A percentile compares a stretch with the other conserved stretches of the same genome.
Conservation (phyloP, 2,329 filamentous ascomycete genomes). For the Chaetomium sp. region DNA sequence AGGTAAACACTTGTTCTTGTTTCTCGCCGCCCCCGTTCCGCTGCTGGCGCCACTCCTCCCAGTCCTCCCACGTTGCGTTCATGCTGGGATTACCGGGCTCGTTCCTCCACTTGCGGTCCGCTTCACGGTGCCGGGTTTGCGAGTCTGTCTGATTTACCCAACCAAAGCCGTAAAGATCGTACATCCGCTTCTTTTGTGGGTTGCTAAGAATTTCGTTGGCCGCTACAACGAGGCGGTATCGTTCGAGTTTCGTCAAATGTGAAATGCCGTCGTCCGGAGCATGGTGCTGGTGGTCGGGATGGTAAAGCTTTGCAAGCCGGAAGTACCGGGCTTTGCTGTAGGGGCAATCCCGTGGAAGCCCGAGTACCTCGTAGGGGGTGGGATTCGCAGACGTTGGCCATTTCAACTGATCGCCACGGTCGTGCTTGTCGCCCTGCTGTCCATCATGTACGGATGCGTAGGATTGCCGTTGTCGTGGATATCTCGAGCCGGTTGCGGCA, state of each 20-base stretch:
- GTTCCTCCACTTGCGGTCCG: constrained; percentile 54
- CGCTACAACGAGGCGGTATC: constrained; percentile 84
- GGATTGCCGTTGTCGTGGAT: constrained; percentile 9
- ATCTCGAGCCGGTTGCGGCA: background rate
- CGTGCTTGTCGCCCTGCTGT: background rate
- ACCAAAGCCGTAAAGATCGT: constrained; percentile 79
- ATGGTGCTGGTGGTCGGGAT: constrained; percentile 70
- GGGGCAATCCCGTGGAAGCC: constrained; percentile 55
- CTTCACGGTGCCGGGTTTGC: constrained; percentile 43
- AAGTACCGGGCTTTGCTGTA: constrained; percentile 88
- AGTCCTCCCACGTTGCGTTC: constrained; percentile 98
- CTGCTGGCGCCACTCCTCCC: constrained; percentile 76
- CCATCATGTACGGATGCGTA: constrained; percentile 33
- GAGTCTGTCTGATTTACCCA: constrained; percentile 69
- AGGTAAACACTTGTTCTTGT: constrained; percentile 66
- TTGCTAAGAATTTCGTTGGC: constrained; percentile 89
- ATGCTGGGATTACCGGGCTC: constrained; percentile 52
- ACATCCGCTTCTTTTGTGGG: constrained; percentile 73
- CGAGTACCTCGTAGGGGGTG: constrained; percentile 90
- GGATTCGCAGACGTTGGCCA: constrained; percentile 59
- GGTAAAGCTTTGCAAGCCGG: constrained; percentile 91
- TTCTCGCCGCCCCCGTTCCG: constrained; percentile 51
- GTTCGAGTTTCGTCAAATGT: constrained; percentile 70
- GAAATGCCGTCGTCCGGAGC: constrained; percentile 52
- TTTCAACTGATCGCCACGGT: constrained; percentile 27